A percentile compares a stretch with the other conserved stretches of the same genome.
Evolutionary conservation across 2,329 filamentous ascomycete species (phyloP).

Genomic region (Aspergillus pseudoviridinutans): DNA sequence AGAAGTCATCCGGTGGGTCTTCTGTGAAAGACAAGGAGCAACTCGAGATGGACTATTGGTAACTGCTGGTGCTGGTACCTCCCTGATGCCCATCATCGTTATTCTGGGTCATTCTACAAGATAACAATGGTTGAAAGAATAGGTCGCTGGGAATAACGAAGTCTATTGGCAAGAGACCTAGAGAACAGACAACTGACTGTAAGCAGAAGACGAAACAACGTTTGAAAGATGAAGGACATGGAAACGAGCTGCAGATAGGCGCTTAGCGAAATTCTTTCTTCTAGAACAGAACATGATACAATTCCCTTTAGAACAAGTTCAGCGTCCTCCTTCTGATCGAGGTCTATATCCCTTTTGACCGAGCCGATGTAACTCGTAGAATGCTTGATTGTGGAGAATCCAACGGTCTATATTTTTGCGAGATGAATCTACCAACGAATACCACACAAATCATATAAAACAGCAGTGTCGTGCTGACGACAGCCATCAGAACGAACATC

Average conservation of each 20-base stretch:
- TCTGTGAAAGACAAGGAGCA: neutral
- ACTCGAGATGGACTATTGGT: constrained; percentile 9
- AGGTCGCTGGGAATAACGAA: no score
- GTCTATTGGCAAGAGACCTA: no score
- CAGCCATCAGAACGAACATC: neutral
- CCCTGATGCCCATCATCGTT: neutral
- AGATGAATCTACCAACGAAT: neutral
- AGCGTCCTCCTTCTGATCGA: neutral
- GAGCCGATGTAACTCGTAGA: neutral
- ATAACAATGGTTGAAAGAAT: no score
- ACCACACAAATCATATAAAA: neutral
- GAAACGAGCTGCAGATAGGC: neutral
- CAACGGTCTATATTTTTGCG: neutral
- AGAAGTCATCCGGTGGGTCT: neutral
- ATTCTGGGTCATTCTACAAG: neutral
- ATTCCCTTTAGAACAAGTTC: neutral
- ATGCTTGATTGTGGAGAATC: neutral
- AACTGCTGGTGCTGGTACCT: neutral
- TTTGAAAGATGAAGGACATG: neutral
- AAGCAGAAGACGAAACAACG: no score
- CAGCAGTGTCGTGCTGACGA: neutral
- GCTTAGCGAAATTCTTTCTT: neutral
- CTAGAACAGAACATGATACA: neutral
- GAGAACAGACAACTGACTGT: no score
- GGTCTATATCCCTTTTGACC: neutral